Evolutionary conservation across 108 stramenopile species (phyloP).

Genomic region (Parmales sp.): DNA sequence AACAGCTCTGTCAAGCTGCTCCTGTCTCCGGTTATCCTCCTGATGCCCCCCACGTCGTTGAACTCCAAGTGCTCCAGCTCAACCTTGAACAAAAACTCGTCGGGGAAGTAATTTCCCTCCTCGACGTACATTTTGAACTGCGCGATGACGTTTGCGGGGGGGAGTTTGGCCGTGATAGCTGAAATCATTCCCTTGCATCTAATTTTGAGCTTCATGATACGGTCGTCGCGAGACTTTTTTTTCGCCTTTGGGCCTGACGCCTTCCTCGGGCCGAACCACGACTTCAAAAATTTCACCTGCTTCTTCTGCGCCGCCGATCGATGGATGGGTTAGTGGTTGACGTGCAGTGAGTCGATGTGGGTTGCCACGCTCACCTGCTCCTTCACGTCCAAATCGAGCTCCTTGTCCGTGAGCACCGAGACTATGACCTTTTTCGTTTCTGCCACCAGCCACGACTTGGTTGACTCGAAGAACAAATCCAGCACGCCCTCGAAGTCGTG

Average conservation of each 20-base stretch:
- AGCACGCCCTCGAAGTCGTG: not conserved
- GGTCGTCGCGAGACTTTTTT: not conserved
- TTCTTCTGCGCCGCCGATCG: too few species aligned
- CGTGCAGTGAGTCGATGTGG: too few species aligned
- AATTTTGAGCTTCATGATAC: not conserved
- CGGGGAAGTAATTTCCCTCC: conserved; percentile 11
- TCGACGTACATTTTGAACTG: not conserved
- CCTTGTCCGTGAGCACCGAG: not conserved
- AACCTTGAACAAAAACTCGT: not conserved
- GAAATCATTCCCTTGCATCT: not conserved
- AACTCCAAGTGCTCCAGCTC: not conserved
- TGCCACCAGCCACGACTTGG: not conserved
- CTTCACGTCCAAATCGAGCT: not conserved
- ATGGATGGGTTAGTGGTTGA: too few species aligned
- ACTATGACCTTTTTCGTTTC: not conserved
- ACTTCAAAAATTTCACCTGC: too few species aligned
- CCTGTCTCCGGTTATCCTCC: not conserved
- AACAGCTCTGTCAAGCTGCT: not conserved
- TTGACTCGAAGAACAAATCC: not conserved
- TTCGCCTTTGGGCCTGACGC: not conserved
- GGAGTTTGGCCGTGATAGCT: not conserved
- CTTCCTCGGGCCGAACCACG: too few species aligned
- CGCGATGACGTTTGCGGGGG: not conserved
- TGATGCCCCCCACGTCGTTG: conserved; percentile 5
- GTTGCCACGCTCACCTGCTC: too few species aligned